Conservation (phyloP, 805 yeast species). For the Suhomyces prunicola region DNA sequence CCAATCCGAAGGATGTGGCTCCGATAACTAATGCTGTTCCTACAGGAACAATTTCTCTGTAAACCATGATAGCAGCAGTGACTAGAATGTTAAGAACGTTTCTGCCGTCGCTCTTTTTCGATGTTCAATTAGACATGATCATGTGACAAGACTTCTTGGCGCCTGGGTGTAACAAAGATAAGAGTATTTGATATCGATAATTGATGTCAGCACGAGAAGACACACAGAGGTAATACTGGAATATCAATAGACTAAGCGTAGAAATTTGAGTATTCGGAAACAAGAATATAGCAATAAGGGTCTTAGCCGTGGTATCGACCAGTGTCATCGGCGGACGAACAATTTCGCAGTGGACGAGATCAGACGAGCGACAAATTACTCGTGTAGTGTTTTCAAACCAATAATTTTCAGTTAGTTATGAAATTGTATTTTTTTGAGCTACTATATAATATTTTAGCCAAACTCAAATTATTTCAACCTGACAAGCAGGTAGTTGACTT, state of each 20-base stretch:
- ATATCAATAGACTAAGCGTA: too few species aligned
- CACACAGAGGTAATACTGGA: too few species aligned
- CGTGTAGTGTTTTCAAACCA: not conserved
- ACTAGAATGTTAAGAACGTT: not conserved
- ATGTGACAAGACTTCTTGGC: not conserved
- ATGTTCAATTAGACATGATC: not conserved
- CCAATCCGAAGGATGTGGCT: conserved; percentile 77
- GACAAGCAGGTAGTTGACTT: too few species aligned
- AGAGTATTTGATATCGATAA: not conserved
- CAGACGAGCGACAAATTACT: not conserved
- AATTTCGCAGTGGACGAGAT: not conserved
- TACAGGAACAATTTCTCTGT: conserved; percentile 45
- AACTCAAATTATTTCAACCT: too few species aligned
- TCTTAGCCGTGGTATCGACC: not conserved
- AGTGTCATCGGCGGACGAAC: not conserved
- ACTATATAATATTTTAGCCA: too few species aligned
- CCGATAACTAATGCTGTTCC: conserved; percentile 41
- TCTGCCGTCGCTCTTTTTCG: not conserved
- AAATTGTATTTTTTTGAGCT: too few species aligned
- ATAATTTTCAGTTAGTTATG: too few species aligned
- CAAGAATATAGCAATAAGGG: too few species aligned
- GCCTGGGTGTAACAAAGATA: not conserved
- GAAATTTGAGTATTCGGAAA: too few species aligned
- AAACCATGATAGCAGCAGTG: conserved; percentile 17
- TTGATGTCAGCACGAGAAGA: too few species aligned